These are phyloP conservation scores for Ananas comosus DNA, from an alignment of 176 grass and related monocot genomes.

Conservation along the genomic window DNA sequence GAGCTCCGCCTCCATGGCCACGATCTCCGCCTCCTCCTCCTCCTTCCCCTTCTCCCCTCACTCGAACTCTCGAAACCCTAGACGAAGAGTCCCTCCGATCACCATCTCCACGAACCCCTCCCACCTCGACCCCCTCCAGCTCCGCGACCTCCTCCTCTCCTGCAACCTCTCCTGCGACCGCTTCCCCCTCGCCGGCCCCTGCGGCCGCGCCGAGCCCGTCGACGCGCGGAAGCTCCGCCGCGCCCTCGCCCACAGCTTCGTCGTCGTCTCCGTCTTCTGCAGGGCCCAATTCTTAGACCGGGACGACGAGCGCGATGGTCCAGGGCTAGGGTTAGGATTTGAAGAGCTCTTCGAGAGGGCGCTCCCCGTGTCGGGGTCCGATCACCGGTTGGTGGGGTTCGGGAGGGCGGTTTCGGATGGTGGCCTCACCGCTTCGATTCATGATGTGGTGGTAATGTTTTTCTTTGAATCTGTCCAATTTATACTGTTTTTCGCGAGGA, in stretches of 20 bases:
- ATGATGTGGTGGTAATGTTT: slow-evolving; percentile 71
- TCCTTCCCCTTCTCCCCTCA: slow-evolving; percentile 24
- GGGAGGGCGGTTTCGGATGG: slow-evolving; percentile 73
- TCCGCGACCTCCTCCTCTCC: slow-evolving; percentile 55
- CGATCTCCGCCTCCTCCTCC: slow-evolving; percentile 30
- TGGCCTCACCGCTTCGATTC: slow-evolving; percentile 75
- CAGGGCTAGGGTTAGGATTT: slow-evolving; percentile 18
- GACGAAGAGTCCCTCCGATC: slow-evolving; percentile 35
- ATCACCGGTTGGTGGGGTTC: slow-evolving; percentile 55
- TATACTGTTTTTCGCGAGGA: background rate
- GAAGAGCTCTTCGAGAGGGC: slow-evolving; percentile 22
- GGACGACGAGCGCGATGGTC: background rate
- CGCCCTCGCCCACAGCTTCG: slow-evolving; percentile 54
- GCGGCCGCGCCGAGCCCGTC: slow-evolving; percentile 25
- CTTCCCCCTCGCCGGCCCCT: slow-evolving; percentile 20
- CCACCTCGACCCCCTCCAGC: slow-evolving; percentile 47
- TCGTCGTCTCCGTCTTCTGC: slow-evolving; percentile 72
- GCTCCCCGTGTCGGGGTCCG: background rate
- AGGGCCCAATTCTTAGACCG: slow-evolving; percentile 32
- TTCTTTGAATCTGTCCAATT: background rate
- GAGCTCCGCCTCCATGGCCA: background rate
- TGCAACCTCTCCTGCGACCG: slow-evolving; percentile 57
- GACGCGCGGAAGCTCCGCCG: slow-evolving; percentile 56
- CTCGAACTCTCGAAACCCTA: slow-evolving; percentile 14
- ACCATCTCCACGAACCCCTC: slow-evolving; percentile 63